These are phyloP conservation scores for Piper betle DNA, from an alignment of 164 flowering plant genomes.

Conservation along the genomic window DNA sequence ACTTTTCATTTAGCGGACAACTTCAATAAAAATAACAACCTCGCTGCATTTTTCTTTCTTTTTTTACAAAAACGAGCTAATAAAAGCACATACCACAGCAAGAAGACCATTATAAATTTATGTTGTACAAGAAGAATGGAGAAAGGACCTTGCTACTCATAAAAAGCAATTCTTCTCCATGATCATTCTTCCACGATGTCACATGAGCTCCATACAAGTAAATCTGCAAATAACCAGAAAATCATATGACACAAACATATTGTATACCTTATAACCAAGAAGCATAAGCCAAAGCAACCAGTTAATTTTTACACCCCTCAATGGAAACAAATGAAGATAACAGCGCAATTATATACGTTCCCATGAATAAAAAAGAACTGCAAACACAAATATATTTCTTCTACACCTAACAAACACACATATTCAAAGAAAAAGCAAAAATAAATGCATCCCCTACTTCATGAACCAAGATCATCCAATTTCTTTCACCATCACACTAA, in stretches of 20 bases:
- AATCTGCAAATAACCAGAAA: constrained; percentile 26
- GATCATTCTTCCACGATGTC: constrained; percentile 94
- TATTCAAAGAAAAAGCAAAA: no score
- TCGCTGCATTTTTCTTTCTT: no score
- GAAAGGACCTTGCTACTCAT: constrained; percentile 60
- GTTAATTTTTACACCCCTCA: no score
- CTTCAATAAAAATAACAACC: no score
- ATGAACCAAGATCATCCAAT: no score
- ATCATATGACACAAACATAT: neutral
- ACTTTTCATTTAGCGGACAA: no score
- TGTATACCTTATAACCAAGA: neutral
- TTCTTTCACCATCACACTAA: no score
- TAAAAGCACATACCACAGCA: neutral
- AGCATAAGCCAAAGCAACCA: neutral
- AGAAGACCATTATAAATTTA: neutral
- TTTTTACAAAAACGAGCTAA: no score
- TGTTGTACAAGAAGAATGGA: neutral
- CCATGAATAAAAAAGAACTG: no score
- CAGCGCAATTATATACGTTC: neutral
- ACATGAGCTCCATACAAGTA: constrained; percentile 85
- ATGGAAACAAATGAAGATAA: no score
- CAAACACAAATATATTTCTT: neutral
- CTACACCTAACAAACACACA: neutral
- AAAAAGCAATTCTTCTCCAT: constrained; percentile 86
- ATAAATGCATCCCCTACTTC: neutral